Evolutionary conservation across 345 rosid genomes (phyloP).

Genomic region (Turnera subulata): DNA sequence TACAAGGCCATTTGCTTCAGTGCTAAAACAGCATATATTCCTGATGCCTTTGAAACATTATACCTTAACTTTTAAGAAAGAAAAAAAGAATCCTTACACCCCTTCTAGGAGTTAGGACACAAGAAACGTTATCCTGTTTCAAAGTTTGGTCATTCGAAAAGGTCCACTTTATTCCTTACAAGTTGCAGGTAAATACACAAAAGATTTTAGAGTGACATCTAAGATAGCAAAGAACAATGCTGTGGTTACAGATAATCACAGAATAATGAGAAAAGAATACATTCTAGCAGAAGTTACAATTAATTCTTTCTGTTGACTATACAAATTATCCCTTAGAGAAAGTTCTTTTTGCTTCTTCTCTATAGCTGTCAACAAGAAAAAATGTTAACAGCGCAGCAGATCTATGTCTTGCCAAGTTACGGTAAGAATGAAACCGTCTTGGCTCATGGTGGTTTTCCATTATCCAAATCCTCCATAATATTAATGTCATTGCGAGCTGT

Average conservation of each 20-base stretch:
- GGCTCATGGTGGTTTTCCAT: conserved; percentile 60
- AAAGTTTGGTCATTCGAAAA: background rate
- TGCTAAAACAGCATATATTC: no score
- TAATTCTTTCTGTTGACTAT: conserved; percentile 19
- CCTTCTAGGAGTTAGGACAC: background rate
- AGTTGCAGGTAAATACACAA: conserved; percentile 2
- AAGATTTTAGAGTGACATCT: conserved; percentile 18
- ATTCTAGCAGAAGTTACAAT: conserved; percentile 27
- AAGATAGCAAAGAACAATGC: conserved; percentile 3
- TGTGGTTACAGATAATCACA: conserved; percentile 6
- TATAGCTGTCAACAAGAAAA: conserved; percentile 9
- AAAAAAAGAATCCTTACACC: no score
- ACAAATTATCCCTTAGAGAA: conserved; percentile 6
- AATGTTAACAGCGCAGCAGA: conserved; percentile 6
- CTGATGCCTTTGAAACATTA: background rate
- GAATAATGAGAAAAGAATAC: conserved; percentile 21
- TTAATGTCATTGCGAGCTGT: conserved; percentile 82
- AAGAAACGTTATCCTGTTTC: background rate
- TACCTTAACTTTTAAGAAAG: background rate
- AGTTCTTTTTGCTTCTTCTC: background rate
- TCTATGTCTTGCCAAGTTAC: conserved; percentile 16
- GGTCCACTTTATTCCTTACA: conserved; percentile 17
- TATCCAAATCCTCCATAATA: conserved; percentile 78
- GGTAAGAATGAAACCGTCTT: background rate
- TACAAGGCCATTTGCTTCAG: background rate